phyloP scores from a whole-genome alignment of 2,329 filamentous ascomycete species.

The Acarospora socialis region DNA sequence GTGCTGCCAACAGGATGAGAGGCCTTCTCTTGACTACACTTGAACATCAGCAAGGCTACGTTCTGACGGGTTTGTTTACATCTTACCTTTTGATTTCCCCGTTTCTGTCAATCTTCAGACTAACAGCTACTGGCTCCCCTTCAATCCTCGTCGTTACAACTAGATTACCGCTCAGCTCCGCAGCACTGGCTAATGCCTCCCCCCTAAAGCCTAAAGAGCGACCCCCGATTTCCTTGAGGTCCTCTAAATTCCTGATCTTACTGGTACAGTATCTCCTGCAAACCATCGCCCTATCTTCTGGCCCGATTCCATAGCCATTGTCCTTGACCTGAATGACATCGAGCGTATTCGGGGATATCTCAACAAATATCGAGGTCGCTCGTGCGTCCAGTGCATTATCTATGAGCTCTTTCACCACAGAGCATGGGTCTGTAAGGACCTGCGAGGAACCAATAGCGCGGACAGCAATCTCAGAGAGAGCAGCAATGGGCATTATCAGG shows the following conservation, averaged over 20 bases:
- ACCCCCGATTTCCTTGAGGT: conserved; percentile 41
- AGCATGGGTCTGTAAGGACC: conserved; percentile 40
- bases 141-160: conserved; percentile 42
- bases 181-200: conserved; percentile 48
- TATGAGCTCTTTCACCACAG: conserved; percentile 49
- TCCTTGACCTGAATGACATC: conserved; percentile 50
- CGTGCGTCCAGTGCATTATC: conserved; percentile 54
- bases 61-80: too few species aligned
- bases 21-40: conserved; percentile 25
- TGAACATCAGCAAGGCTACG: conserved; percentile 1
- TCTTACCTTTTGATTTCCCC: conserved; percentile 36
- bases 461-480: conserved; percentile 28
- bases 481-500: conserved; percentile 34
- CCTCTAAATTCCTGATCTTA: conserved; percentile 45
- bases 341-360: conserved; percentile 44
- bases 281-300: conserved; percentile 39
- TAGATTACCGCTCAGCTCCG: conserved; percentile 41
- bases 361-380: conserved; percentile 42
- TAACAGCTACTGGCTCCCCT: conserved; percentile 39
- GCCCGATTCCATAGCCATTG: conserved; percentile 47
- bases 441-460: conserved; percentile 43
- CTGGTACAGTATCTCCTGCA: conserved; percentile 48
- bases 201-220: conserved; percentile 49
- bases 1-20: conserved; percentile 48
- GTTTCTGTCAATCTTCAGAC: conserved; percentile 35